Evolutionary conservation across 345 rosid genomes (phyloP).

Genomic region (Clausena lansium): DNA sequence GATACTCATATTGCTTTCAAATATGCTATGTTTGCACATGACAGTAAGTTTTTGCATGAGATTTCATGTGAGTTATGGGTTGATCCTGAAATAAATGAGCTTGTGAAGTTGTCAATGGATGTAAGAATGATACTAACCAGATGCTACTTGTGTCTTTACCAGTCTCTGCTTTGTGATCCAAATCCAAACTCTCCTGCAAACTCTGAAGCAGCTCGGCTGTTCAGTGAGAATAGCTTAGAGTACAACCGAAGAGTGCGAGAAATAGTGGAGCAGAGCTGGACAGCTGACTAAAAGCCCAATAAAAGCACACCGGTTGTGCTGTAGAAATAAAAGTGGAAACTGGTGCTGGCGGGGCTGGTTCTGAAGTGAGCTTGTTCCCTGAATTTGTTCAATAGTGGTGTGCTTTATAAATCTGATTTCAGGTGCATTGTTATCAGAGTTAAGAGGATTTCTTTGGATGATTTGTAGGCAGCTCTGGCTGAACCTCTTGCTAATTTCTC

Average conservation of each 20-base stretch:
- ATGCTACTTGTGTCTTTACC: background rate
- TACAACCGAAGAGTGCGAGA: slow-evolving; percentile 75
- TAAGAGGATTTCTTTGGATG: slow-evolving; percentile 14
- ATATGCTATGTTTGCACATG: background rate
- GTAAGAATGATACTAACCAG: background rate
- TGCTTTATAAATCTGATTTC: slow-evolving; percentile 15
- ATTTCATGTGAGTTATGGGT: background rate
- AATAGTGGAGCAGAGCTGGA: slow-evolving; percentile 78
- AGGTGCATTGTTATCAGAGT: slow-evolving; percentile 10
- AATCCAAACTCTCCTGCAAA: slow-evolving; percentile 89
- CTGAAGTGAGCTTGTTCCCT: background rate
- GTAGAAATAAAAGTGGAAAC: background rate
- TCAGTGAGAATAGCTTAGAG: slow-evolving; percentile 72
- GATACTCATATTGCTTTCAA: background rate
- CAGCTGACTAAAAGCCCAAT: slow-evolving; percentile 47
- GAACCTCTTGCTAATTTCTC: slow-evolving; percentile 6
- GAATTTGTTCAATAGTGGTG: background rate
- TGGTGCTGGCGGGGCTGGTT: background rate
- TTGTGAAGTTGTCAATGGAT: background rate
- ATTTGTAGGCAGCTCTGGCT: slow-evolving; percentile 14
- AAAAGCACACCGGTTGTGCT: slow-evolving; percentile 13
- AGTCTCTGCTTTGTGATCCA: slow-evolving; percentile 85
- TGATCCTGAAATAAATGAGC: too few relatives aligned
- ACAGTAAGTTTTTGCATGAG: background rate
- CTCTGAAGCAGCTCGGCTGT: slow-evolving; percentile 82